phyloP scores from a whole-genome alignment of 1,284 basidiomycete genomes.

The Pascua guehoae region DNA sequence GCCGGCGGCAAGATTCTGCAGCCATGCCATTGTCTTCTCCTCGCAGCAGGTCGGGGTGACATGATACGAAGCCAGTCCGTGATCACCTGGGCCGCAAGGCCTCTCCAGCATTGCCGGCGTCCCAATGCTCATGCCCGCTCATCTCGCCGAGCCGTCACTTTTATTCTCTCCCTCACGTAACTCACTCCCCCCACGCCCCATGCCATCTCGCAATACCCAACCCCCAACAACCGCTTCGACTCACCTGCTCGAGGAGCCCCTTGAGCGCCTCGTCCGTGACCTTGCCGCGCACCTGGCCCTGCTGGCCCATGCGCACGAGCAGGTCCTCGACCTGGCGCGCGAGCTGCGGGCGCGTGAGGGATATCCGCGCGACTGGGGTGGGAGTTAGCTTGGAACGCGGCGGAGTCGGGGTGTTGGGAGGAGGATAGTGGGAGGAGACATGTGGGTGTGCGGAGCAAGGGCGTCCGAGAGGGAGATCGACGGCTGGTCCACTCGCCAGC shows the following conservation, averaged over 20 bases:
- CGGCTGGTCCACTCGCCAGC: too few relatives aligned
- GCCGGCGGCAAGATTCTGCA: too few relatives aligned
- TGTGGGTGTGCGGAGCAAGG: neutral
- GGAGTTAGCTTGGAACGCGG: neutral
- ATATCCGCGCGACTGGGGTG: constrained; percentile 75
- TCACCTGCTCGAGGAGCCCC: constrained; percentile 84
- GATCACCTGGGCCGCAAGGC: too few relatives aligned
- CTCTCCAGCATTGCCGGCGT: too few relatives aligned
- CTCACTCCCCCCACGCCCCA: too few relatives aligned
- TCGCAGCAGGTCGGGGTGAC: neutral
- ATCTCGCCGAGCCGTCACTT: too few relatives aligned
- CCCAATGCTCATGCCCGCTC: too few relatives aligned
- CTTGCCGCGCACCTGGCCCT: constrained; percentile 80
- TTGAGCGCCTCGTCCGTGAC: constrained; percentile 88
- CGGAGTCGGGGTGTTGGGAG: neutral
- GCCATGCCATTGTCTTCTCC: neutral
- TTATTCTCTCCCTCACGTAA: too few relatives aligned
- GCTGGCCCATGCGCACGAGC: constrained; percentile 83
- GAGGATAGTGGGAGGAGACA: neutral
- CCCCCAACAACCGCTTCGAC: constrained; percentile 2
- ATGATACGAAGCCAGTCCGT: too few relatives aligned
- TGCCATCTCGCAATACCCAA: too few relatives aligned
- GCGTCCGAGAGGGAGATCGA: neutral
- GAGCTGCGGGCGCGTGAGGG: constrained; percentile 83
- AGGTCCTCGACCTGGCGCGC: constrained; percentile 82